Base-by-base conservation (phyloP, 208 protist species). In the Acanthamoeba sp. region DNA sequence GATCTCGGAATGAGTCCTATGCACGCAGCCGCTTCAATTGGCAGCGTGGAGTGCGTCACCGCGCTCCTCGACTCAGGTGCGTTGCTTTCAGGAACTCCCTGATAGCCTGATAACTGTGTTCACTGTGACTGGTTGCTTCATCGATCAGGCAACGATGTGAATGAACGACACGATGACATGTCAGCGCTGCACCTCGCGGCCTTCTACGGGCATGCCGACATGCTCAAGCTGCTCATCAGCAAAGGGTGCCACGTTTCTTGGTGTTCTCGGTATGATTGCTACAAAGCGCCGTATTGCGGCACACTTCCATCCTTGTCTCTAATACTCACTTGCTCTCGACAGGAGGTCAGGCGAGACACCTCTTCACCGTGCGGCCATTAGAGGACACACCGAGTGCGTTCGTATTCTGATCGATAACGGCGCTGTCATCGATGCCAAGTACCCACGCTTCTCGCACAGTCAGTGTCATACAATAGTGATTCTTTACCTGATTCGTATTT, bases 151-250 rank as follows among this genome's bases (percentile, higher is more conserved):
- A 22, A 34, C 20, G 84, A 71, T 36, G 84, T 64, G 6, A 71
- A 91, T 50, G 84, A 91, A 50, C n/a, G 36, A 27, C 34, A 48
- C 34, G 84, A 91, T 48, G 59, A 87, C 48, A 59, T 87, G 45
- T 87, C 84, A 34, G 57, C 84, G n/a, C 55, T 91, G 38, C 84
- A 91, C 45, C 34, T 71, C 4, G 84, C 84, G 4, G 84, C 84
- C 48, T 91, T 91, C 59, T 91, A 73, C 29, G 84, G 84, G 34
- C 59, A 73, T 71, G 84, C 52, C 18, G 84, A 91, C 12, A n/a
- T 91, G 29, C 36, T 91, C n/a, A 64, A 91, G 84, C 27, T 91
- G 5, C 59, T 91, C 38, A 24, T 91, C 14, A 48, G 34, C 38
- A 71, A 71, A 36, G 78, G 78, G 42, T 87, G 78, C 29, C 45